Conservation (phyloP, 306 rosid species). For the Pyrus bretschneideri region DNA sequence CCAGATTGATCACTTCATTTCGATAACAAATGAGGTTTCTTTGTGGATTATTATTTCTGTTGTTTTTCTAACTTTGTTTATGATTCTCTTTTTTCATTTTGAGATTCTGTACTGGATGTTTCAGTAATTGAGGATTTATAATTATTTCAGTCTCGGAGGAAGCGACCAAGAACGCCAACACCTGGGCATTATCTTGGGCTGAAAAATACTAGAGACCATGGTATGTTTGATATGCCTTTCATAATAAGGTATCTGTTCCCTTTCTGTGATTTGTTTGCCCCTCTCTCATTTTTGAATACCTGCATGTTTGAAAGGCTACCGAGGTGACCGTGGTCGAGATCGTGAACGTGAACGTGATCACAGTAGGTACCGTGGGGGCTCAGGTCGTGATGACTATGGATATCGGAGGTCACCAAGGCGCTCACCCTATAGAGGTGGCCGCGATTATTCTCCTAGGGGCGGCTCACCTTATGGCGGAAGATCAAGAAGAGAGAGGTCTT, state of each 20-base stretch:
- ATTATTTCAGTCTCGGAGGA: slow-evolving; percentile 86
- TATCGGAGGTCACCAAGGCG: slow-evolving; percentile 83
- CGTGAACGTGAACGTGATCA: slow-evolving; percentile 36
- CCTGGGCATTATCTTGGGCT: slow-evolving; percentile 97
- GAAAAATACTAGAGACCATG: slow-evolving; percentile 79
- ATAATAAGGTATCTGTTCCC: neutral
- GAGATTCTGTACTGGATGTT: slow-evolving; percentile 5
- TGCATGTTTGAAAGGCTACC: slow-evolving; percentile 33
- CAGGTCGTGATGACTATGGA: slow-evolving; percentile 60
- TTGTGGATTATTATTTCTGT: neutral
- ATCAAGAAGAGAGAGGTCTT: slow-evolving; percentile 80
- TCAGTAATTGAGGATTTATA: slow-evolving; percentile 20
- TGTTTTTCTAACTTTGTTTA: neutral
- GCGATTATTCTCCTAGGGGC: slow-evolving; percentile 67
- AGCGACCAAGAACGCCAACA: slow-evolving; percentile 89
- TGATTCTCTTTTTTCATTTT: slow-evolving; percentile 5
- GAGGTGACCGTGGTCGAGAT: slow-evolving; percentile 39
- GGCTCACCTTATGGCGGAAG: slow-evolving; percentile 69
- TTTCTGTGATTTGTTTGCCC: neutral
- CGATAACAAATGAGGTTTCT: neutral
- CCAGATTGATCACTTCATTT: slow-evolving; percentile 11
- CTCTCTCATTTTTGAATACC: neutral
- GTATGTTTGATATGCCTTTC: slow-evolving; percentile 26
- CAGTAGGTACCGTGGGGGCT: slow-evolving; percentile 61
- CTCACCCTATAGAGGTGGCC: slow-evolving; percentile 76